Base-by-base conservation (phyloP, 1,284 basidiomycete genomes). In the Microbotryomycetes sp. region DNA sequence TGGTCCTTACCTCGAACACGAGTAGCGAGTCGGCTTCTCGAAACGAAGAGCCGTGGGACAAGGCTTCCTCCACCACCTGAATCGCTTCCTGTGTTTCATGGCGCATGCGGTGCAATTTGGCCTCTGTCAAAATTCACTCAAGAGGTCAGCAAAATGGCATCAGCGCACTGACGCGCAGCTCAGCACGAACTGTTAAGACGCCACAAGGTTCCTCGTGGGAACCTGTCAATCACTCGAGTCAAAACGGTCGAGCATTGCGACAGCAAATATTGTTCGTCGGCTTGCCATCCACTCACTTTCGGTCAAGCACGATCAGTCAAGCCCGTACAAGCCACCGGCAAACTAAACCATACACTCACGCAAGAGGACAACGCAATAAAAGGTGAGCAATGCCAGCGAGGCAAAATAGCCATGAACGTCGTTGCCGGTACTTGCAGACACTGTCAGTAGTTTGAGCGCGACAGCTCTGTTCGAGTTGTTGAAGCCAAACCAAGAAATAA, bases 141-240 rank as follows among this genome's bases (percentile, higher is more conserved):
- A n/a, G 3, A n/a, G n/a, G n/a, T n/a, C n/a, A n/a, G n/a, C n/a
- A n/a, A n/a, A n/a, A n/a, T n/a, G n/a, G n/a, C n/a, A 29, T 28
- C 23, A 3, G 29, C 4, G n/a, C 23, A 3, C 3, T 2, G n/a
- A 36, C n/a, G 26, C 6, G 26, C 9, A 31, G 36, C 30, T 31
- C 52, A 22, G 9, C 14, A 45, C 60, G 26, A 16, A 56, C 66
- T 63, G 47, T 72, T 70, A 25, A 71, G 48, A 12, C 60, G 52
- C 70, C 70, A 72, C 1, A 72, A 56, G 2, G 70, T 70, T 0
- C 71, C 71, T n/a, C 63, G 29, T 6, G 69, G 69, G 56, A 68
- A 70, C 2, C 58, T 52, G 4, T 54, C 23, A 9, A 56, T 3
- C 4, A 66, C 69, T 5, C 69, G 64, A 9, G 56, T 42, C 3